phyloP scores from a whole-genome alignment of 305 asterid genomes.

The Ilex paraguariensis region DNA sequence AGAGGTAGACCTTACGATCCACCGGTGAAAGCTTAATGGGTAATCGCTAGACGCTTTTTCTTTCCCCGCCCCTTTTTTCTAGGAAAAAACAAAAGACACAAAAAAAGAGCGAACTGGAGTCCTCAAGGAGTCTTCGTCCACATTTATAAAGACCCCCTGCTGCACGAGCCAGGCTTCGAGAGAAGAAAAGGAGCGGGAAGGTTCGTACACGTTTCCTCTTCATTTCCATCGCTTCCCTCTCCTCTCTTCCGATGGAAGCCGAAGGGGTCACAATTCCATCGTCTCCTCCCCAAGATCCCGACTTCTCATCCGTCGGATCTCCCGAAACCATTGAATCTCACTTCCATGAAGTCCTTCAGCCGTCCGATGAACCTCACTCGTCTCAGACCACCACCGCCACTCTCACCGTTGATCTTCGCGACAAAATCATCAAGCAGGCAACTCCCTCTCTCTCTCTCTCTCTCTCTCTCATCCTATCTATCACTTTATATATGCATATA shows the following conservation, averaged over 20 bases:
- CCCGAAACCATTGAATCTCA: conserved; percentile 44
- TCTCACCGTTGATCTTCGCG: conserved; percentile 63
- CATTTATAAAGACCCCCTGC: too few species aligned
- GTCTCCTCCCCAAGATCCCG: conserved; percentile 44
- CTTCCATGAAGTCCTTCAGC: conserved; percentile 21
- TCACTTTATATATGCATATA: too few species aligned
- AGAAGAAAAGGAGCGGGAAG: conserved; percentile 38
- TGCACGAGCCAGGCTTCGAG: conserved; percentile 7
- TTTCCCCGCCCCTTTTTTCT: too few species aligned
- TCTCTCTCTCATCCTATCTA: too few species aligned
- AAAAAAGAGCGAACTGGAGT: too few species aligned
- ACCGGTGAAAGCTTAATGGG: too few species aligned
- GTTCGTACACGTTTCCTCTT: conserved; percentile 17
- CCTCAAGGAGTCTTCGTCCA: too few species aligned
- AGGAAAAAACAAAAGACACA: too few species aligned
- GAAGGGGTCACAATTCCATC: conserved; percentile 33
- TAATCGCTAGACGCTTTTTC: too few species aligned
- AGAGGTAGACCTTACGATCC: too few species aligned
- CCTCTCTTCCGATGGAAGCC: conserved; percentile 23
- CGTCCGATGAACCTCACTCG: conserved; percentile 34
- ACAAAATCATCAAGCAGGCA: conserved; percentile 75
- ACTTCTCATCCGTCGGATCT: conserved; percentile 69
- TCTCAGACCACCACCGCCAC: conserved; percentile 11
- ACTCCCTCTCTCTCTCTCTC: too few species aligned
- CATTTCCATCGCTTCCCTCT: conserved; percentile 23